A percentile compares a stretch with the other conserved stretches of the same genome.
Evolutionary conservation across 106 monocot species (phyloP).

Genomic region (Iris macrosiphon): DNA sequence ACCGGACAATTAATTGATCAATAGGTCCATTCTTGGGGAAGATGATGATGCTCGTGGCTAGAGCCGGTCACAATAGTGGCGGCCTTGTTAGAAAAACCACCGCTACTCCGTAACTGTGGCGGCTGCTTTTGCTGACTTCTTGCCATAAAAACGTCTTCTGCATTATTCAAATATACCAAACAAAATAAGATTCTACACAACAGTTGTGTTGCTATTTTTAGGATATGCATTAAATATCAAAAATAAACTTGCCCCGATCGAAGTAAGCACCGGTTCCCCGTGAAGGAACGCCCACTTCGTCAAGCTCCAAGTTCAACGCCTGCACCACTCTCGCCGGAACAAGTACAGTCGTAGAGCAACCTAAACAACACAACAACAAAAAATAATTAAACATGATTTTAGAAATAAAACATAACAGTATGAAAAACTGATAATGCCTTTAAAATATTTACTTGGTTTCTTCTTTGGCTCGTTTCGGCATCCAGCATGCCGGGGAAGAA

Average conservation of each 20-base stretch:
- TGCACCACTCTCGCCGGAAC: constrained; percentile 66
- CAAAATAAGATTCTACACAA: too few species aligned
- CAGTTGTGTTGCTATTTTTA: too few species aligned
- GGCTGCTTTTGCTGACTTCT: neutral
- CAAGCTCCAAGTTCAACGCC: constrained; percentile 50
- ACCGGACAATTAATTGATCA: too few species aligned
- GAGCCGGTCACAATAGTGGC: neutral
- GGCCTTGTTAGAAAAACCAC: too few species aligned
- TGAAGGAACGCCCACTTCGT: constrained; percentile 12
- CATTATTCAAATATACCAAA: too few species aligned
- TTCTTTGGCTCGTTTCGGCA: constrained; percentile 28
- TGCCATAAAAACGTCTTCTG: too few species aligned
- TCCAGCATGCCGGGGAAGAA: constrained; percentile 43
- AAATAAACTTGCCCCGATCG: neutral
- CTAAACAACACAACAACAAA: constrained; percentile 6
- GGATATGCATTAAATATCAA: too few species aligned
- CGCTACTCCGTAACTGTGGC: too few species aligned
- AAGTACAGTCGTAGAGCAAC: constrained; percentile 57
- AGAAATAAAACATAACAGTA: neutral
- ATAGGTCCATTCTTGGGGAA: constrained; percentile 22
- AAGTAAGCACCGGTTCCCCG: neutral
- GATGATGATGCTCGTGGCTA: neutral
- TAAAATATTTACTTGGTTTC: constrained; percentile 28
- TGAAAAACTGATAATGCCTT: neutral
- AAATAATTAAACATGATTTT: neutral